Evolutionary conservation across 169 alveolate species (phyloP), one percentile per base, ranked within the genome.

Genomic region (Plasmodium knowlesi): DNA sequence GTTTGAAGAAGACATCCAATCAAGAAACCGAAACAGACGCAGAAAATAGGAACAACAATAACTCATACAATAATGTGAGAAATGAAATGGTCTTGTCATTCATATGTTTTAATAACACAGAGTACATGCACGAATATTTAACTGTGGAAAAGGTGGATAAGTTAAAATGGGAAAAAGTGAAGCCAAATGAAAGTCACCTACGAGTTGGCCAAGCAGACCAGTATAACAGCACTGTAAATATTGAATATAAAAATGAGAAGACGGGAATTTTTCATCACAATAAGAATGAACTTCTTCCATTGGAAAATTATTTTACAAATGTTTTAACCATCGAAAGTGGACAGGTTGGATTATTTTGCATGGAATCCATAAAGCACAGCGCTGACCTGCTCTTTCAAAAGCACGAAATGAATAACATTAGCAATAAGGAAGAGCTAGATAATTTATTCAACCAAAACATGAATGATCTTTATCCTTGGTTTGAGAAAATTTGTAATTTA

Each of bases 271-370:
- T 34, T 46, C 41, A 28, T 43, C 28, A 8, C 16, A 43, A n/a
- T 19, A 86, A 32, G 12, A 28, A 30, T 28, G 79, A 86, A 74
- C 39, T n/a, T n/a, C 19, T 81, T 30, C 37, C 53, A 34, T 54
- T 91, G 19, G 28, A 39, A 72, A 91, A 91, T 81, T 91, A 91
- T 70, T 91, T 91, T 28, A 82, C 95, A 14, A 91, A 91, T 30
- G 43, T 91, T 54, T 50, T 91, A 80, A 91, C 95, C 32, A 46
- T 82, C 2, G 95, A 91, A 57, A 86, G 97, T 81, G 97, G 97
- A 3, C 94, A 93, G 46, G 95, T 90, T n/a, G 97, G 97, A 0
- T 34, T 95, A 37, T 85, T 95, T 79, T 95, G 97, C 76, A 72
- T 93, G 46, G 97, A 95, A 19, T 92, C 96, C 34, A 82, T 95